Evolutionary conservation across 208 protist species (phyloP).

Genomic region (Leishmania gerbilli): DNA sequence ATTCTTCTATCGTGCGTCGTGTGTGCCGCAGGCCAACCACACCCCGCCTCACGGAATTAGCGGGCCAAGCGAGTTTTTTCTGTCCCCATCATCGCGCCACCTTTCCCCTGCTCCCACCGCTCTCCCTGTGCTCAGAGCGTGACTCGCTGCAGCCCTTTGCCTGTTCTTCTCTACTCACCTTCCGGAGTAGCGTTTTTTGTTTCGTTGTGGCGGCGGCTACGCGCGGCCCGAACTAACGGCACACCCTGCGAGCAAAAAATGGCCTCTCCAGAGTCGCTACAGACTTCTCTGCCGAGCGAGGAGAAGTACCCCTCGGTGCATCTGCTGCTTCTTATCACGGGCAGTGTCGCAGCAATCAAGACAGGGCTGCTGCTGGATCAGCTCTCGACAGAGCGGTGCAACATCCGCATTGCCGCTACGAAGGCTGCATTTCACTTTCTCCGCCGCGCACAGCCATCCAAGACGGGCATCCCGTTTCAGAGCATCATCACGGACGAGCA

Average conservation of each 20-base stretch:
- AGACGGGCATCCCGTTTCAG: conserved; percentile 64
- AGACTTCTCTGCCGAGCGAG: conserved; percentile 9
- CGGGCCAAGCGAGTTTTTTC: not conserved
- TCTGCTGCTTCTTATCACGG: conserved; percentile 81
- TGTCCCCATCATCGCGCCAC: not conserved
- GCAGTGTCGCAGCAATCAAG: conserved; percentile 91
- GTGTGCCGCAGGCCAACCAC: not conserved
- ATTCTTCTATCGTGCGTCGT: not conserved
- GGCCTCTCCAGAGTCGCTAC: not conserved
- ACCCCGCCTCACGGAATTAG: not conserved
- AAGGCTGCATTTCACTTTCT: conserved; percentile 81
- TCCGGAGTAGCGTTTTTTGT: not conserved
- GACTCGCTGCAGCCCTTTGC: not conserved
- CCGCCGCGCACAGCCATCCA: conserved; percentile 57
- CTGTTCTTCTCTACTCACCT: not conserved
- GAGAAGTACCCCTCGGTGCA: conserved; percentile 61
- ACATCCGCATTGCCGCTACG: conserved; percentile 85
- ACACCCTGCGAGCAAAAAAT: not conserved
- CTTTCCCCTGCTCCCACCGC: not conserved
- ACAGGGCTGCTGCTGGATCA: conserved; percentile 79
- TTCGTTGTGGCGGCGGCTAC: not conserved
- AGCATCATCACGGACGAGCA: conserved; percentile 85
- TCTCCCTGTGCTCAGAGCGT: not conserved
- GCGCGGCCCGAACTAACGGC: not conserved
- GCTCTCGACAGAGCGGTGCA: conserved; percentile 61